Conservation (phyloP, 2,329 filamentous ascomycete species). For the Colletotrichum viniferum region DNA sequence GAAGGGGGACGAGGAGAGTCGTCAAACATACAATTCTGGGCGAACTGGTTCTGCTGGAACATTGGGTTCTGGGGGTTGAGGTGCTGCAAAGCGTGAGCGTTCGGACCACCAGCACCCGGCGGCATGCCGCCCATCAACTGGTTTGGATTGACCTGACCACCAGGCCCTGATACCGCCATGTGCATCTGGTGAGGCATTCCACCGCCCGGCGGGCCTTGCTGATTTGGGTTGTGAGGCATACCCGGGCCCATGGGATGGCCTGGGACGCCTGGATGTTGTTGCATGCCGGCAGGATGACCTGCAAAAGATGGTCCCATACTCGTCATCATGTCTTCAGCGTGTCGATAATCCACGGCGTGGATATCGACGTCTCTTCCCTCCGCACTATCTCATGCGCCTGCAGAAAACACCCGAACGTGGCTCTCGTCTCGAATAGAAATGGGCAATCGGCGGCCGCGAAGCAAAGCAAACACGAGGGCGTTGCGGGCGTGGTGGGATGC, state of each 20-base stretch:
- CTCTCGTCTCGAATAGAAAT: background rate
- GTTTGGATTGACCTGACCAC: conserved; percentile 73
- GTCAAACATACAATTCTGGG: conserved; percentile 14
- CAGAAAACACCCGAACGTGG: conserved; percentile 4
- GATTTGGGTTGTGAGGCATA: conserved; percentile 71
- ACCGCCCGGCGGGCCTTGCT: conserved; percentile 69
- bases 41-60: conserved; percentile 58
- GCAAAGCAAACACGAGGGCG: background rate
- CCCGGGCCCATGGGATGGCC: conserved; percentile 68
- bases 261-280: conserved; percentile 70
- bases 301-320: conserved; percentile 67
- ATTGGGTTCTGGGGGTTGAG: conserved; percentile 67
- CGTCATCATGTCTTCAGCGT: conserved; percentile 66
- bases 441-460: conserved; percentile 5
- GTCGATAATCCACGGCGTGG: conserved; percentile 64
- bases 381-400: conserved; percentile 54
- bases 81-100: conserved; percentile 74
- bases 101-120: conserved; percentile 65
- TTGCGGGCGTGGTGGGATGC: background rate
- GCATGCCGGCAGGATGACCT: conserved; percentile 74
- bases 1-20: background rate
- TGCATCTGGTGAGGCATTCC: conserved; percentile 74
- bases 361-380: conserved; percentile 55
- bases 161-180: conserved; percentile 75
- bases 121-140: conserved; percentile 80